Conservation (phyloP, 176 grass and related monocot genomes). For the Oryza punctata region DNA sequence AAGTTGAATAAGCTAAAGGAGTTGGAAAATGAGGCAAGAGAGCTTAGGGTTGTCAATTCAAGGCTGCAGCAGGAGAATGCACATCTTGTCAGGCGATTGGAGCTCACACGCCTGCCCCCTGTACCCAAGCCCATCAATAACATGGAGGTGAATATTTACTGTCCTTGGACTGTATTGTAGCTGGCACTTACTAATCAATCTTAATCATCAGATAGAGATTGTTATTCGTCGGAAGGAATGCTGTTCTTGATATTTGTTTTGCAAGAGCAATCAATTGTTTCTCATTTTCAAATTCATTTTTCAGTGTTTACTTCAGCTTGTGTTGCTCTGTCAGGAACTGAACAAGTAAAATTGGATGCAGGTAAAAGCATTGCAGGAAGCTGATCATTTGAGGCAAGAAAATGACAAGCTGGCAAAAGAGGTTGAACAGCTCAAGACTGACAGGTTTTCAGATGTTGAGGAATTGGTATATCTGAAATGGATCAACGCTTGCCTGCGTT, state of each 20-base stretch:
- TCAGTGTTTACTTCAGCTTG: constrained; percentile 24
- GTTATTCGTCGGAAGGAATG: constrained; percentile 26
- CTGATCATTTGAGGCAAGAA: constrained; percentile 61
- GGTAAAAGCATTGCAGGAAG: constrained; percentile 68
- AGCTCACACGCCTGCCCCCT: constrained; percentile 50
- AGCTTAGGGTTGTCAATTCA: constrained; percentile 61
- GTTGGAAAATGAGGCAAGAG: constrained; percentile 60
- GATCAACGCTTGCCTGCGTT: constrained; percentile 96
- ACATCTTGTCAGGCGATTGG: constrained; percentile 58
- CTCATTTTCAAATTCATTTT: background rate
- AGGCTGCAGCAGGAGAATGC: constrained; percentile 70
- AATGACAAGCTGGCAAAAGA: constrained; percentile 73
- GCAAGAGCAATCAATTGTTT: constrained; percentile 28
- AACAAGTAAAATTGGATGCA: constrained; percentile 48
- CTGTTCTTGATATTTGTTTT: constrained; percentile 32
- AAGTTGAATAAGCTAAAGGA: constrained; percentile 57
- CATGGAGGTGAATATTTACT: constrained; percentile 59
- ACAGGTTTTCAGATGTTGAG: constrained; percentile 84
- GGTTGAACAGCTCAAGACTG: constrained; percentile 65
- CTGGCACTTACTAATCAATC: constrained; percentile 33
- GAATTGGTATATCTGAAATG: constrained; percentile 97
- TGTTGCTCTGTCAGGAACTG: constrained; percentile 28
- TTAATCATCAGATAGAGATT: constrained; percentile 31
- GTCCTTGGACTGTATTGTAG: constrained; percentile 42
- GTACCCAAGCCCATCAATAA: constrained; percentile 49